These are phyloP conservation scores for Hypoxylon sp. DNA, from an alignment of 2,329 filamentous ascomycete genomes.

Conservation along the genomic window DNA sequence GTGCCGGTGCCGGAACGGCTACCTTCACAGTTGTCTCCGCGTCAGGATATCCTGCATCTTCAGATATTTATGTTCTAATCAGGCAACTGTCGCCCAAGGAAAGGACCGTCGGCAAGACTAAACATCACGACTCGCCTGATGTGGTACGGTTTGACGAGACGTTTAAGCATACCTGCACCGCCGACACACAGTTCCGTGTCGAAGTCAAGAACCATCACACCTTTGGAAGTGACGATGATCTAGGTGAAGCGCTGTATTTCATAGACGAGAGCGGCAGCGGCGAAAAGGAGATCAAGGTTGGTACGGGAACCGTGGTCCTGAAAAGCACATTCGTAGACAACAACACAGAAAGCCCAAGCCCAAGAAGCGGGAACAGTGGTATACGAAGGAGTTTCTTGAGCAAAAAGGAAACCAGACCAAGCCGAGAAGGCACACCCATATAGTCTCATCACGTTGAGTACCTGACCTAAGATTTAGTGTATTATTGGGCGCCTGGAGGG, in stretches of 20 bases:
- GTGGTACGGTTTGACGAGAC: conserved; percentile 77
- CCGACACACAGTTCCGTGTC: conserved; percentile 87
- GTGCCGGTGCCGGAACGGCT: conserved; percentile 76
- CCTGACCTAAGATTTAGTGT: neutral
- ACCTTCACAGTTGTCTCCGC: conserved; percentile 83
- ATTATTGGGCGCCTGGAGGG: conserved; percentile 19
- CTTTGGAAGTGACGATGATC: conserved; percentile 81
- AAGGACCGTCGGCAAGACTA: conserved; percentile 91
- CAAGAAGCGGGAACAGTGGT: conserved; percentile 34
- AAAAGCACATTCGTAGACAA: conserved; percentile 75
- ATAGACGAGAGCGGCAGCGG: conserved; percentile 80
- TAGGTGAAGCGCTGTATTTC: conserved; percentile 89
- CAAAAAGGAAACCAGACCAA: conserved; percentile 40
- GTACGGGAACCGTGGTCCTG: conserved; percentile 74
- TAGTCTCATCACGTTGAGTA: conserved; percentile 11
- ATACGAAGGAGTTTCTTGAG: conserved; percentile 44
- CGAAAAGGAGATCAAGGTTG: conserved; percentile 79
- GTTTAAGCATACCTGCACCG: conserved; percentile 79
- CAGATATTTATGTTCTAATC: conserved; percentile 81
- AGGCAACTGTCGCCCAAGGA: conserved; percentile 72
- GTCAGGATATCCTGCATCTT: conserved; percentile 75
- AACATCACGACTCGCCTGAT: conserved; percentile 81
- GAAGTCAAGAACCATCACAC: conserved; percentile 85
- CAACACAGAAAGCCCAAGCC: conserved; percentile 34
- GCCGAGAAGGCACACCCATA: conserved; percentile 40